Conservation (phyloP, 495 filamentous ascomycete genomes). For the Lophium mytilinum region DNA sequence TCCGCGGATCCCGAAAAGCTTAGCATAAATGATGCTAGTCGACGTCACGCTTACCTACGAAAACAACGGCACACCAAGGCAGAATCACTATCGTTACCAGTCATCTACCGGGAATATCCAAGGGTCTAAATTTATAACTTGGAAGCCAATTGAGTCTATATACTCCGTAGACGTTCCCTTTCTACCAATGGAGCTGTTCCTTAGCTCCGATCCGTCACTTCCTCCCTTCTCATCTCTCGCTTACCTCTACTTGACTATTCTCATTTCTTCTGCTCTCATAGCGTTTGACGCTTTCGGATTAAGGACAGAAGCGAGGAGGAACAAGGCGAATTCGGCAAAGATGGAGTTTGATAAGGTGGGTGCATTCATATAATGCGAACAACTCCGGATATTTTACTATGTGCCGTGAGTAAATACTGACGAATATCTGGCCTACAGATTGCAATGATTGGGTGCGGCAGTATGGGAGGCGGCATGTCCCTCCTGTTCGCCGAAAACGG, state of each 20-base stretch:
- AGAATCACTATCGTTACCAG: no score
- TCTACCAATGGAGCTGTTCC: background rate
- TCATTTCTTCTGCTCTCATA: background rate
- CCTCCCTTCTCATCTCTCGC: constrained; percentile 1
- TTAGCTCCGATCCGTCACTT: background rate
- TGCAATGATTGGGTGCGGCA: constrained; percentile 56
- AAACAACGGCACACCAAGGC: no score
- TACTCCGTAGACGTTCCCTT: no score
- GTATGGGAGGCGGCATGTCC: constrained; percentile 60
- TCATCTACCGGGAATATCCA: no score
- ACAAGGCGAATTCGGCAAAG: background rate
- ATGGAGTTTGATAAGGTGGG: background rate
- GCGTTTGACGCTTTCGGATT: constrained; percentile 1
- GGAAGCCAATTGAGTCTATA: no score
- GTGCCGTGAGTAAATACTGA: background rate
- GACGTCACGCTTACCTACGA: no score
- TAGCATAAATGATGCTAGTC: no score
- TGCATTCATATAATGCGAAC: no score
- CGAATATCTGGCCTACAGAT: constrained; percentile 31
- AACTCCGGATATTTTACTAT: no score
- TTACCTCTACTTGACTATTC: background rate
- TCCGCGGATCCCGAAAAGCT: no score
- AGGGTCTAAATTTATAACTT: no score
- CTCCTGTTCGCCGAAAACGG: constrained; percentile 56
- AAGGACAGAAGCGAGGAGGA: background rate